These are phyloP conservation scores for Cardiospermum halicacabum DNA, from an alignment of 345 rosid species.

Conservation along the genomic window DNA sequence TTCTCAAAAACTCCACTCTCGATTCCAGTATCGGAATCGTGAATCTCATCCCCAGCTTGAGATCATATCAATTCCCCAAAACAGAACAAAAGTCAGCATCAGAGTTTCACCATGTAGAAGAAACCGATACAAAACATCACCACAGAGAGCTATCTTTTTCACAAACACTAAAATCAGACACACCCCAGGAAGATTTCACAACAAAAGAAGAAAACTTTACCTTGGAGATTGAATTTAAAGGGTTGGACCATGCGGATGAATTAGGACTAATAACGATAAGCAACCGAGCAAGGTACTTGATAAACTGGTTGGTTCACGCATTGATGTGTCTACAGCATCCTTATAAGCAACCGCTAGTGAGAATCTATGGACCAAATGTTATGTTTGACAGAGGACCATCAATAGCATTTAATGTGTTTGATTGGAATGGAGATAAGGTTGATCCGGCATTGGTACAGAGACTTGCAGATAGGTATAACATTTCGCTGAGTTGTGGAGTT, in stretches of 20 bases:
- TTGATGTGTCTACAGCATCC: constrained; percentile 65
- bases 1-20: constrained; percentile 31
- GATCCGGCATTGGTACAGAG: constrained; percentile 64
- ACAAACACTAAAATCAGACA: constrained; percentile 31
- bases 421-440: constrained; percentile 79
- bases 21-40: constrained; percentile 32
- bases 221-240: constrained; percentile 39
- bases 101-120: constrained; percentile 21
- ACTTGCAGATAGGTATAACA: constrained; percentile 65
- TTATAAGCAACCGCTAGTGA: constrained; percentile 36
- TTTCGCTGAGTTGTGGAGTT: constrained; percentile 49
- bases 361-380: constrained; percentile 66
- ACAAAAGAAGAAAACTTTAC: neutral
- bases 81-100: constrained; percentile 1
- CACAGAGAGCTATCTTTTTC: constrained; percentile 22
- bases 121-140: neutral
- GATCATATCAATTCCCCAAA: constrained; percentile 3
- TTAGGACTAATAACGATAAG: constrained; percentile 58
- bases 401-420: constrained; percentile 71
- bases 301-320: constrained; percentile 73
- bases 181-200: constrained; percentile 10
- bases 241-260: constrained; percentile 72
- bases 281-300: constrained; percentile 50
- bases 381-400: constrained; percentile 48
- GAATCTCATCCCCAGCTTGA: constrained; percentile 25